phyloP scores from a whole-genome alignment of 352 stramenopile genomes.

The Globisporangium lucens region DNA sequence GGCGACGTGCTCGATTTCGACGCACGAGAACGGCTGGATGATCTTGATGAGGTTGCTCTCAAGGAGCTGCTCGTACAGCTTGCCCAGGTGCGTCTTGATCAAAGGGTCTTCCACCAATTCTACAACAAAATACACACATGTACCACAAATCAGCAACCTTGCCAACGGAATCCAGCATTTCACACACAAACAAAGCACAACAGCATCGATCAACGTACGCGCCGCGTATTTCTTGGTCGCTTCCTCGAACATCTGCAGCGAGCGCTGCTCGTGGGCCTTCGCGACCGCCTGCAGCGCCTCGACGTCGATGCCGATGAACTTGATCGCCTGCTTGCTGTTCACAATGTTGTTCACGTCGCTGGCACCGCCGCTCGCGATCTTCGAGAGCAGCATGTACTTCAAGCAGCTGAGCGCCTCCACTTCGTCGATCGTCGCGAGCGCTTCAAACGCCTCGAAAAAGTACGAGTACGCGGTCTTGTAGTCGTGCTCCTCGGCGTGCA shows the following conservation, averaged over 20 bases:
- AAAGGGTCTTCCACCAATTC: constrained; percentile 83
- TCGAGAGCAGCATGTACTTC: constrained; percentile 99
- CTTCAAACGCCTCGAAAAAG: constrained; percentile 98
- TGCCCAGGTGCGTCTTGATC: constrained; percentile 93
- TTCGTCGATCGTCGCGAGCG: constrained; percentile 92
- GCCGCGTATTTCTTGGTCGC: constrained; percentile 88
- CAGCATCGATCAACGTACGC: constrained; percentile 33
- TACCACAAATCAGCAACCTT: background rate
- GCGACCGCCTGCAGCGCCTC: constrained; percentile 96
- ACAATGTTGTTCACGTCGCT: constrained; percentile 95
- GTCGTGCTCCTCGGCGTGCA: constrained; percentile 98
- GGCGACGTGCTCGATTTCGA: constrained; percentile 97
- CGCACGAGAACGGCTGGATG: constrained; percentile 97
- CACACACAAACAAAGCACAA: no score
- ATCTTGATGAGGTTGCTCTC: constrained; percentile 99
- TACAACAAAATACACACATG: constrained; percentile 18
- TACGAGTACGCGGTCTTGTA: constrained; percentile 99
- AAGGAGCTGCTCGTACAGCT: constrained; percentile 97
- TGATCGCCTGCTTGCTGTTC: constrained; percentile 95
- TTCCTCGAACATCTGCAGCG: constrained; percentile 87
- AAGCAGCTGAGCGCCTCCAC: constrained; percentile 82
- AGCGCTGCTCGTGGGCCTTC: constrained; percentile 93
- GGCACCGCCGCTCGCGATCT: constrained; percentile 90
- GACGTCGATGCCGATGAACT: constrained; percentile 95
- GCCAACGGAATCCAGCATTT: background rate